A percentile compares a stretch with the other conserved stretches of the same genome.
phyloP scores from a whole-genome alignment of 2,329 filamentous ascomycete species.

The Endoconidiophora laricicola region DNA sequence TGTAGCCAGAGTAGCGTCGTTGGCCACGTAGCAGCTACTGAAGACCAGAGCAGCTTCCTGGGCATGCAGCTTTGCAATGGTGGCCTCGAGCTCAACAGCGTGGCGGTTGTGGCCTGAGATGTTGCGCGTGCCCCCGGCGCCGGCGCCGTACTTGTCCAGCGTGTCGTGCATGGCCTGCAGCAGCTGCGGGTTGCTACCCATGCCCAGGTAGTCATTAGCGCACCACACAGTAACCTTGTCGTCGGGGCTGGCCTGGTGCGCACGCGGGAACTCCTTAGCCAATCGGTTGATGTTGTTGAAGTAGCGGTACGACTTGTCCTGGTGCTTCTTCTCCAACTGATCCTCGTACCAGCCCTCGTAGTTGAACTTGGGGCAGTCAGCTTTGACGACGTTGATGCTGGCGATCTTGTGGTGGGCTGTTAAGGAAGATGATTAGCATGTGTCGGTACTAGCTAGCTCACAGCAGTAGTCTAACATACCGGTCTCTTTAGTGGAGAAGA shows the following conservation, averaged over 20 bases:
- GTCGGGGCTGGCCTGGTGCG: slow-evolving; percentile 70
- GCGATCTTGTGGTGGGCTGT: slow-evolving; percentile 11
- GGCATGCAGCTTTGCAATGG: slow-evolving; percentile 72
- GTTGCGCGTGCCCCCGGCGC: slow-evolving; percentile 88
- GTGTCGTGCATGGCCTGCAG: slow-evolving; percentile 88
- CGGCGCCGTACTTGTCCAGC: slow-evolving; percentile 83
- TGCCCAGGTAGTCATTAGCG: slow-evolving; percentile 96
- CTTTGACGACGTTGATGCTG: slow-evolving; percentile 15
- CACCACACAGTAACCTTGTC: slow-evolving; percentile 96
- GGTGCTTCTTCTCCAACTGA: slow-evolving; percentile 96
- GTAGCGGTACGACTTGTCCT: slow-evolving; percentile 98
- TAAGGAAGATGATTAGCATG: not conserved
- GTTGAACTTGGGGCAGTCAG: slow-evolving; percentile 49
- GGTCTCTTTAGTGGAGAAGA: slow-evolving; percentile 12
- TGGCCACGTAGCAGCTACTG: slow-evolving; percentile 94
- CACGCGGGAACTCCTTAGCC: slow-evolving; percentile 87
- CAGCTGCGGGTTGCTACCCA: slow-evolving; percentile 82
- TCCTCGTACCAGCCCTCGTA: slow-evolving; percentile 78
- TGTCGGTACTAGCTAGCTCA: not conserved
- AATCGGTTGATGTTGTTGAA: slow-evolving; percentile 99
- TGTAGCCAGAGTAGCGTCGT: slow-evolving; percentile 90
- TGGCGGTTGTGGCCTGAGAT: slow-evolving; percentile 97
- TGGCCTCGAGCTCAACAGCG: slow-evolving; percentile 66
- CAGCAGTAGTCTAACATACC: slow-evolving; percentile 3
- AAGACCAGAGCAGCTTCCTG: slow-evolving; percentile 91